Evolutionary conservation across 441 rosid species (phyloP).

Genomic region (Euphorbia schlechtendalii): DNA sequence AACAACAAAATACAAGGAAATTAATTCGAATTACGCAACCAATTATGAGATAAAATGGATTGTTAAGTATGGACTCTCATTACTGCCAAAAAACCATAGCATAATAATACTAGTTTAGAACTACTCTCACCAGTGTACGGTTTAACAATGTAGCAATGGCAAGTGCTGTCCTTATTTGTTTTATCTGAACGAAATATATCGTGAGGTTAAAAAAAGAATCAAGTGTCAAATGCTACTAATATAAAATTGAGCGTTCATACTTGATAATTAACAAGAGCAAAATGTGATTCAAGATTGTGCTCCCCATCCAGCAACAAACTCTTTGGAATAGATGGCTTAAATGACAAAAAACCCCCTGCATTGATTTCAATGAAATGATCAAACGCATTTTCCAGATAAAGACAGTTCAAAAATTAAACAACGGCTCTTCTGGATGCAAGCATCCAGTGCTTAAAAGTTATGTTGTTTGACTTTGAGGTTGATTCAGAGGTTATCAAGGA

Average conservation of each 20-base stretch:
- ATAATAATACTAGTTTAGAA: constrained; percentile 1
- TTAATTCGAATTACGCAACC: too few relatives aligned
- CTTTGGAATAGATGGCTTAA: constrained; percentile 86
- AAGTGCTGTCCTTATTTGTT: constrained; percentile 87
- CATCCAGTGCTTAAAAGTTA: constrained; percentile 1
- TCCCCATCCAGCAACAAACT: constrained; percentile 76
- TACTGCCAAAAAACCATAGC: too few relatives aligned
- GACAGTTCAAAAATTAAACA: constrained; percentile 6
- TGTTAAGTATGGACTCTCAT: too few relatives aligned
- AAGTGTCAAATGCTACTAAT: constrained; percentile 16
- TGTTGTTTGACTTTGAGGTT: background rate
- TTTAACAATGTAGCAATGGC: constrained; percentile 82
- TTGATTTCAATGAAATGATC: constrained; percentile 21
- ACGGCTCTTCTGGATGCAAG: background rate
- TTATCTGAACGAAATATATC: constrained; percentile 45
- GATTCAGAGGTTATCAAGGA: background rate
- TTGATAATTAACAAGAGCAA: constrained; percentile 76
- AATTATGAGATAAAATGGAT: too few relatives aligned
- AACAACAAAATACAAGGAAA: too few relatives aligned
- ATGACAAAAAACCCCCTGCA: constrained; percentile 91
- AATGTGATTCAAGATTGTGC: constrained; percentile 73
- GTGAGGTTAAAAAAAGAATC: constrained; percentile 21
- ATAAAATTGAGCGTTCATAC: constrained; percentile 37
- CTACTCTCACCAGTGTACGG: constrained; percentile 79
- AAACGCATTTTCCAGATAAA: constrained; percentile 14